Evolutionary conservation across 148 eudicot genomes (phyloP).

Genomic region (Rhododendron simsii): DNA sequence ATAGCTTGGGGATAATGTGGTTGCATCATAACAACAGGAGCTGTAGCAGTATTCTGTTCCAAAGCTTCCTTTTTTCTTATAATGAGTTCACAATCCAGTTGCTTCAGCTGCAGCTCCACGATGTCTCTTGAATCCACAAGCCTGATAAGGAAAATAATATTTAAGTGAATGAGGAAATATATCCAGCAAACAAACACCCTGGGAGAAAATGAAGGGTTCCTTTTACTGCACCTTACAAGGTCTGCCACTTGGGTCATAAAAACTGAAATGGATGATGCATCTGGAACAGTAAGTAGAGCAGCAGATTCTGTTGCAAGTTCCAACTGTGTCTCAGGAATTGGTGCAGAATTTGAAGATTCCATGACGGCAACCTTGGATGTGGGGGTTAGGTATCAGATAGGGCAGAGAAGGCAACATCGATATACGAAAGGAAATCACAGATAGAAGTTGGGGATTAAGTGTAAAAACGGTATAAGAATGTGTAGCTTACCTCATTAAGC

Average conservation of each 20-base stretch:
- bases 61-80: slow-evolving; percentile 52
- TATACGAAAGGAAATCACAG: background rate
- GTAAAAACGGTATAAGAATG: background rate
- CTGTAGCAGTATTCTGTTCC: slow-evolving; percentile 26
- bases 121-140: slow-evolving; percentile 56
- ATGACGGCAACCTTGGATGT: slow-evolving; percentile 27
- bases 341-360: slow-evolving; percentile 30
- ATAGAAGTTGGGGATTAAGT: background rate
- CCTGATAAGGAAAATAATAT: slow-evolving; percentile 21
- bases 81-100: slow-evolving; percentile 36
- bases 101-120: slow-evolving; percentile 54
- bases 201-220: background rate
- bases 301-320: slow-evolving; percentile 14
- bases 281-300: slow-evolving; percentile 26
- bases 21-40: slow-evolving; percentile 29
- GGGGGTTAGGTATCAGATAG: slow-evolving; percentile 11
- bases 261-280: slow-evolving; percentile 36
- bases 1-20: slow-evolving; percentile 22
- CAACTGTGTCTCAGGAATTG: slow-evolving; percentile 19
- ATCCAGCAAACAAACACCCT: background rate
- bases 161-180: background rate
- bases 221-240: slow-evolving; percentile 33
- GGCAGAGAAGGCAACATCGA: slow-evolving; percentile 7
- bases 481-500: slow-evolving; percentile 32
- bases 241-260: slow-evolving; percentile 45